Evolutionary conservation across 2,329 filamentous ascomycete genomes (phyloP), one percentile per base, ranked within the genome.

Genomic region (Paraphoma sp.): DNA sequence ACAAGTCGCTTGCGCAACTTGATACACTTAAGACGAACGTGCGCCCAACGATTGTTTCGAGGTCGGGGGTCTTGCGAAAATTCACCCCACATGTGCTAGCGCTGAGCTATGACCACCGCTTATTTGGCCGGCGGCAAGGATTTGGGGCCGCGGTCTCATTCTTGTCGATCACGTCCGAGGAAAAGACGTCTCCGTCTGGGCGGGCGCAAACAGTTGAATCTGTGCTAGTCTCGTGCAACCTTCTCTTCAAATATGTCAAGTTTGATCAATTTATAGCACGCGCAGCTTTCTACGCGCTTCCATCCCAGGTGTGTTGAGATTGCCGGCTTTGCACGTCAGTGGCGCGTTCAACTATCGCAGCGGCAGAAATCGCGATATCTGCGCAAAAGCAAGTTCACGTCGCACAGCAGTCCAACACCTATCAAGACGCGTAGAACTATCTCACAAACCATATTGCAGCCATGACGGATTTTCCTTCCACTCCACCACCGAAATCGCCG

Each of bases 381-480:
- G 18, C 17, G 16, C n/a, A 29, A n/a, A 49, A 49, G 36, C 43
- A 30, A 54, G n/a, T 7, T 30, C n/a, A 6, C 10, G 42, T 31
- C 45, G 44, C 46, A 14, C 30, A 49, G 38, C 6, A 16, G 48
- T 40, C 38, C 38, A 42, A 12, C 40, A 28, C 38, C 48, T 52
- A 53, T 36, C 38, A 42, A 47, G 54, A 51, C 36, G 43, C 41
- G 23, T 18, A 52, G 33, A 41, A 42, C 23, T 41, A 46, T 46
- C 43, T 41, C 16, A 9, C 30, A 51, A 45, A 41, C 28, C 31
- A 45, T n/a, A 2, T 36, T 14, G 42, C 47, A 48, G 45, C 33
- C 30, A 70, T 70, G 67, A 51, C 59, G 6, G 67, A 68, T 44
- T 51, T 60, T 49, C 49, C 53, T 29, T 55, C 61, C 31, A 62